Percentiles rank a stretch among this genome's conserved stretches.
These are phyloP conservation scores for Eucalyptus albens DNA, from an alignment of 345 rosid genomes.

Conservation along the genomic window DNA sequence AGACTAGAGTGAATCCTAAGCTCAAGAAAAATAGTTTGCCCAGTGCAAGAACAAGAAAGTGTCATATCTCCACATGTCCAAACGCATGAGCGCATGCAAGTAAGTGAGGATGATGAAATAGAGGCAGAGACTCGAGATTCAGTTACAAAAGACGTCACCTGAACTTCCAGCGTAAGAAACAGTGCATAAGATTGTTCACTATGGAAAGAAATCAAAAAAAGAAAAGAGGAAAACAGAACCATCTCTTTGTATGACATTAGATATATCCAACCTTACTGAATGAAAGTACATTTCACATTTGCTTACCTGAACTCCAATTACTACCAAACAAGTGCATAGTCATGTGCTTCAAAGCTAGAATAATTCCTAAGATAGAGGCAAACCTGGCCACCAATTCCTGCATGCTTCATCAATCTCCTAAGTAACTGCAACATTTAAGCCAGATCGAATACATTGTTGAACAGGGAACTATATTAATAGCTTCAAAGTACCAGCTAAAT, in stretches of 20 bases:
- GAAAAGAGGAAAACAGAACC: neutral
- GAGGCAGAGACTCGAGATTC: neutral
- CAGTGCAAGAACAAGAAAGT: neutral
- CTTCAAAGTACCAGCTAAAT: neutral
- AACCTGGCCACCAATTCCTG: neutral
- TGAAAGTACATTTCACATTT: neutral
- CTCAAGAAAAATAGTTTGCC: neutral
- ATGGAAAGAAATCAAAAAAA: neutral
- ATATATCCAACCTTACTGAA: neutral
- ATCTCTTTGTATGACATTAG: neutral
- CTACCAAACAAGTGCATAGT: neutral
- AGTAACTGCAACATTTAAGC: neutral
- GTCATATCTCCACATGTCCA: neutral
- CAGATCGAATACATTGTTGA: neutral
- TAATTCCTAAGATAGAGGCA: neutral
- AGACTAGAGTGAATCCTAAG: neutral
- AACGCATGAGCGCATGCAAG: neutral
- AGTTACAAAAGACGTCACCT: neutral
- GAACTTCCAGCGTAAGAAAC: neutral
- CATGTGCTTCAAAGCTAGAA: neutral
- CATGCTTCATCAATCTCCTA: neutral
- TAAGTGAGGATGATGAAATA: neutral
- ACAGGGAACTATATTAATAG: neutral
- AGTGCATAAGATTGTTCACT: neutral
- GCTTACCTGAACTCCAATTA: neutral